Conservation (phyloP, 2,329 filamentous ascomycete genomes). For the Rhinocladiella similis region DNA sequence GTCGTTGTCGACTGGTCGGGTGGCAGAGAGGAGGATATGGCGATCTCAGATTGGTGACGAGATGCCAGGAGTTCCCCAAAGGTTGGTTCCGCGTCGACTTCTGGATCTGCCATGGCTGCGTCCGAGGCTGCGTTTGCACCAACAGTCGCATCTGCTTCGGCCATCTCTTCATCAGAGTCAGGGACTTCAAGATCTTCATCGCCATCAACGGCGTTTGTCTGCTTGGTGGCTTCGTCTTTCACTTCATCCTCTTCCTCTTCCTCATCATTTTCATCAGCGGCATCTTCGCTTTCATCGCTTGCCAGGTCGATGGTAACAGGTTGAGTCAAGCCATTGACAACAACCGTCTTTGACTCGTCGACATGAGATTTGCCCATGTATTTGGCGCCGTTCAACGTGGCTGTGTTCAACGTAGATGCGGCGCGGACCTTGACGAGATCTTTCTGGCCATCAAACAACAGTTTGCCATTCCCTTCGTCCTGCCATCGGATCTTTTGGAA, state of each 20-base stretch:
- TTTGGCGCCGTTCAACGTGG: slow-evolving; percentile 55
- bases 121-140: slow-evolving; percentile 44
- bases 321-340: slow-evolving; percentile 41
- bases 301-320: slow-evolving; percentile 49
- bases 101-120: slow-evolving; percentile 36
- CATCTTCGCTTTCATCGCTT: slow-evolving; percentile 45
- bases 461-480: slow-evolving; percentile 43
- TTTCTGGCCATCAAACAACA: slow-evolving; percentile 46
- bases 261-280: slow-evolving; percentile 30
- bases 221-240: slow-evolving; percentile 16
- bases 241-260: slow-evolving; percentile 21
- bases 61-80: slow-evolving; percentile 81
- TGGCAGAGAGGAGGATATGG: slow-evolving; percentile 44
- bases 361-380: slow-evolving; percentile 53
- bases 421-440: slow-evolving; percentile 47
- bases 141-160: slow-evolving; percentile 34
- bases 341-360: slow-evolving; percentile 58
- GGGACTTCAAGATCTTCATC: slow-evolving; percentile 29
- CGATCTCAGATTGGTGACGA: slow-evolving; percentile 52
- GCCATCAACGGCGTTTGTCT: no score
- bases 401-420: slow-evolving; percentile 45
- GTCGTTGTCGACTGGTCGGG: slow-evolving; percentile 45
- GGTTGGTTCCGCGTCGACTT: slow-evolving; percentile 56
- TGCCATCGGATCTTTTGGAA: slow-evolving; percentile 52
- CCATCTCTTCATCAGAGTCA: slow-evolving; percentile 36